phyloP scores from a whole-genome alignment of 2,329 filamentous ascomycete species.

The Thelonectria discophora region DNA sequence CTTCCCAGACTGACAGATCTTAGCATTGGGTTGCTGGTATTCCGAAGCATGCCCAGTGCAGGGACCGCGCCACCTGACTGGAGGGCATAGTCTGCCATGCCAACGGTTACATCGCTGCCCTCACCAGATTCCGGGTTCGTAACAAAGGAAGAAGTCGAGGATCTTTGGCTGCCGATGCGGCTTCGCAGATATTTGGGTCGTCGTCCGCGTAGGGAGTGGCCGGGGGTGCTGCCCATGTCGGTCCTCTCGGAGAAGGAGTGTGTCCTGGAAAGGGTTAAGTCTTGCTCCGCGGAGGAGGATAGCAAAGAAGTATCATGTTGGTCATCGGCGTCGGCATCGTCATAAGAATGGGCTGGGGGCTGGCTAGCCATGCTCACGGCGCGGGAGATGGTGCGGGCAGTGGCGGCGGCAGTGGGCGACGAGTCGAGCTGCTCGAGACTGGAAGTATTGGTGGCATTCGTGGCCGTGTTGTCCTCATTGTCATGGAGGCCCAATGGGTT shows the following conservation, averaged over 20 bases:
- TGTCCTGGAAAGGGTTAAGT: slow-evolving; percentile 44
- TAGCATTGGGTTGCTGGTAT: slow-evolving; percentile 66
- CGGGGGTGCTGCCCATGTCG: slow-evolving; percentile 59
- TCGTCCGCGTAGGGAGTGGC: slow-evolving; percentile 56
- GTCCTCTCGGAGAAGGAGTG: slow-evolving; percentile 44
- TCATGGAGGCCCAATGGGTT: slow-evolving; percentile 30
- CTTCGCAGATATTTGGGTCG: slow-evolving; percentile 67
- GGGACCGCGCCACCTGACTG: slow-evolving; percentile 82
- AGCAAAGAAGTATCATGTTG: slow-evolving; percentile 45
- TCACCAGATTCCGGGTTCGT: slow-evolving; percentile 63
- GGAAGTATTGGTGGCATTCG: slow-evolving; percentile 55
- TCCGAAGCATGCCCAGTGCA: slow-evolving; percentile 58
- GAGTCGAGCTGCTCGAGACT: slow-evolving; percentile 63
- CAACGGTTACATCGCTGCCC: slow-evolving; percentile 78
- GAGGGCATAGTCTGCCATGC: slow-evolving; percentile 76
- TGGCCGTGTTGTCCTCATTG: slow-evolving; percentile 41
- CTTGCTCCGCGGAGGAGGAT: slow-evolving; percentile 43
- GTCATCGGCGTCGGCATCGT: slow-evolving; percentile 40
- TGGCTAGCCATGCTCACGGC: slow-evolving; percentile 57
- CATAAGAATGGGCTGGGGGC: slow-evolving; percentile 31
- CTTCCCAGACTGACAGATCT: slow-evolving; percentile 88
- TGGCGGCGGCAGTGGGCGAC: slow-evolving; percentile 65
- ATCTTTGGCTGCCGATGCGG: slow-evolving; percentile 65
- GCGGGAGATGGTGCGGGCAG: slow-evolving; percentile 62
- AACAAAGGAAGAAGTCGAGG: slow-evolving; percentile 68